Percentiles rank a stretch among this genome's conserved stretches.
phyloP scores from a whole-genome alignment of 2,329 filamentous ascomycete genomes.

The Calonectria henricotiae region DNA sequence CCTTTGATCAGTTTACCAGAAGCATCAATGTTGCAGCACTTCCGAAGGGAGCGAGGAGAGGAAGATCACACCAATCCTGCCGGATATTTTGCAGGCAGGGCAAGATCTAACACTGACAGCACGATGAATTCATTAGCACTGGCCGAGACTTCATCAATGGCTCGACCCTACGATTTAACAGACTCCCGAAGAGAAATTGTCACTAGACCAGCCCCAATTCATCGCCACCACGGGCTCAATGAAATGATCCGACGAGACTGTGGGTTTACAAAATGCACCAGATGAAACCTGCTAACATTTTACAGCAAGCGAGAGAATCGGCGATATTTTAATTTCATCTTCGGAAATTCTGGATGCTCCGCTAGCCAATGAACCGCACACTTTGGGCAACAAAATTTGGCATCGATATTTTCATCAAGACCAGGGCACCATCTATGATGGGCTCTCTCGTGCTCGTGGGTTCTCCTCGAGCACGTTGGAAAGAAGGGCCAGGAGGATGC shows the following conservation, averaged over 20 bases:
- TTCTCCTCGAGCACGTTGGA: constrained; percentile 49
- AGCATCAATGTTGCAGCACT: constrained; percentile 56
- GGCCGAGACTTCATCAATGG: constrained; percentile 52
- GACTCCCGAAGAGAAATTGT: constrained; percentile 23
- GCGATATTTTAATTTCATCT: constrained; percentile 49
- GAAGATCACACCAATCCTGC: constrained; percentile 58
- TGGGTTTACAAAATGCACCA: constrained; percentile 33
- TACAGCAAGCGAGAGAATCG: constrained; percentile 47
- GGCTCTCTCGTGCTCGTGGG: constrained; percentile 46
- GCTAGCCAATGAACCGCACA: constrained; percentile 32
- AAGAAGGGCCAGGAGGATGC: constrained; percentile 34
- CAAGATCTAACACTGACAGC: constrained; percentile 54
- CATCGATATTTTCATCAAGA: constrained; percentile 35
- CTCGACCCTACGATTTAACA: constrained; percentile 36
- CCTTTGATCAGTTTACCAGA: constrained; percentile 59
- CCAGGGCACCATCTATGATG: constrained; percentile 28
- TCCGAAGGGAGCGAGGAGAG: constrained; percentile 56
- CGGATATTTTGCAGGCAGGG: constrained; percentile 52
- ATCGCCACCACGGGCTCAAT: constrained; percentile 36
- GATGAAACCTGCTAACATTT: constrained; percentile 23
- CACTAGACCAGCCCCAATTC: constrained; percentile 41
- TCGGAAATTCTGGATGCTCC: constrained; percentile 50
- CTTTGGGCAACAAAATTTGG: constrained; percentile 36
- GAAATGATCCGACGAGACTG: constrained; percentile 42
- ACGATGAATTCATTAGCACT: constrained; percentile 51